These are phyloP conservation scores for Deinandra increscens DNA, from an alignment of 129 eudicot genomes.

Conservation along the genomic window DNA sequence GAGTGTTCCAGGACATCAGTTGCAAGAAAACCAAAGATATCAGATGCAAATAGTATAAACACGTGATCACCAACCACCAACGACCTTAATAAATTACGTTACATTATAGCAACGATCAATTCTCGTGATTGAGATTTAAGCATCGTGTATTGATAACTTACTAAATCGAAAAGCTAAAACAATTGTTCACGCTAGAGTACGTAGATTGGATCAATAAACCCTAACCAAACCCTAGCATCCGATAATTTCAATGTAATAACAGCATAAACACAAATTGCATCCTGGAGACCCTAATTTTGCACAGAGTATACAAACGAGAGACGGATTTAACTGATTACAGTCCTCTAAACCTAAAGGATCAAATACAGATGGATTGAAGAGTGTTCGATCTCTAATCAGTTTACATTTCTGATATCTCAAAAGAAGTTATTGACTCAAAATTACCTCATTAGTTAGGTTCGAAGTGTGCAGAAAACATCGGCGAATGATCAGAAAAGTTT, in stretches of 20 bases:
- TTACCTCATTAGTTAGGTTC: not conserved
- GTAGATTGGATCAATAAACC: constrained; percentile 7
- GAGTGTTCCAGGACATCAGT: no score
- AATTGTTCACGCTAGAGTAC: not conserved
- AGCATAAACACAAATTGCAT: not conserved
- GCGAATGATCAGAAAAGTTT: not conserved
- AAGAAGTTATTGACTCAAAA: not conserved
- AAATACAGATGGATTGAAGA: not conserved
- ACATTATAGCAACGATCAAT: not conserved
- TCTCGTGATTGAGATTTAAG: not conserved
- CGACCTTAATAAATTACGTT: no score
- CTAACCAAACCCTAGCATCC: constrained; percentile 1
- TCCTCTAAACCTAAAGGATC: not conserved
- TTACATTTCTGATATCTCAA: not conserved
- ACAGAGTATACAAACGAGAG: not conserved
- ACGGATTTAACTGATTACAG: not conserved
- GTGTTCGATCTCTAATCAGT: not conserved
- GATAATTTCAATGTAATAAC: not conserved
- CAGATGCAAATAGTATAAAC: no score
- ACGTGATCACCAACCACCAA: no score
- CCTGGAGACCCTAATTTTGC: not conserved
- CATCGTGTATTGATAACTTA: not conserved
- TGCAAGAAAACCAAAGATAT: no score
- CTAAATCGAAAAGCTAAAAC: not conserved
- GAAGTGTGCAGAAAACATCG: not conserved